A percentile compares a stretch with the other conserved stretches of the same genome.
These are phyloP conservation scores for Trichoderma brevicompactum DNA, from an alignment of 2,329 filamentous ascomycete species.

Conservation along the genomic window DNA sequence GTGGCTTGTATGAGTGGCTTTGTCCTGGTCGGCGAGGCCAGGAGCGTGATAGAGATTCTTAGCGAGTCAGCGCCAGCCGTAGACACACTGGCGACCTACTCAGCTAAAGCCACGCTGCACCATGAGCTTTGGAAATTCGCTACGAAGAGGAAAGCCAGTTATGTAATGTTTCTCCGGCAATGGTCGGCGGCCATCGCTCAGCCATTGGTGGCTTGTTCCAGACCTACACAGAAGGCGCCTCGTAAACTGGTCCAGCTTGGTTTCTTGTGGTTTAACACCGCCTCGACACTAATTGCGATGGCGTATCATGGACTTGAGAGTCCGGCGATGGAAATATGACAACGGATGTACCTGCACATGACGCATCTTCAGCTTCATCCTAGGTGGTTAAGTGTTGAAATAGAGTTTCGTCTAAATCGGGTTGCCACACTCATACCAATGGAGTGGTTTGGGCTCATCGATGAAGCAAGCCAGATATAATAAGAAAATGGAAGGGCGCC, in stretches of 20 bases:
- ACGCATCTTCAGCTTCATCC: background rate
- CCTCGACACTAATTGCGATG: background rate
- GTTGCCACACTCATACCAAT: slow-evolving; percentile 8
- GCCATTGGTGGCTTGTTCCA: slow-evolving; percentile 14
- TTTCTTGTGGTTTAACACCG: background rate
- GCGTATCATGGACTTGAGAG: background rate
- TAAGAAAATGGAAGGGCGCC: background rate
- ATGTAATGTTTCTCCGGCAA: background rate
- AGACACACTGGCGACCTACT: slow-evolving; percentile 1
- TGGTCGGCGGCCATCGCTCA: background rate
- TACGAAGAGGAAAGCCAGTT: background rate
- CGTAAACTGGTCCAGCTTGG: background rate
- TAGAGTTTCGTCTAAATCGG: slow-evolving; percentile 10
- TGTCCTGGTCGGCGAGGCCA: background rate
- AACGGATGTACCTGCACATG: background rate
- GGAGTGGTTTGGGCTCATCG: background rate
- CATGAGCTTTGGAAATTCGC: background rate
- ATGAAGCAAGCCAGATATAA: background rate
- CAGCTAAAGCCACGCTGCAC: slow-evolving; percentile 12
- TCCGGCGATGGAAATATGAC: too few species aligned
- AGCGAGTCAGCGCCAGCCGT: slow-evolving; percentile 2
- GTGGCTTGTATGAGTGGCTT: background rate
- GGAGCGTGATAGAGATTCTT: too few species aligned
- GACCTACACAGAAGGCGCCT: background rate
- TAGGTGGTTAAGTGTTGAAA: background rate